Conservation (phyloP, 2,329 filamentous ascomycete species). For the Alternaria conjuncta region DNA sequence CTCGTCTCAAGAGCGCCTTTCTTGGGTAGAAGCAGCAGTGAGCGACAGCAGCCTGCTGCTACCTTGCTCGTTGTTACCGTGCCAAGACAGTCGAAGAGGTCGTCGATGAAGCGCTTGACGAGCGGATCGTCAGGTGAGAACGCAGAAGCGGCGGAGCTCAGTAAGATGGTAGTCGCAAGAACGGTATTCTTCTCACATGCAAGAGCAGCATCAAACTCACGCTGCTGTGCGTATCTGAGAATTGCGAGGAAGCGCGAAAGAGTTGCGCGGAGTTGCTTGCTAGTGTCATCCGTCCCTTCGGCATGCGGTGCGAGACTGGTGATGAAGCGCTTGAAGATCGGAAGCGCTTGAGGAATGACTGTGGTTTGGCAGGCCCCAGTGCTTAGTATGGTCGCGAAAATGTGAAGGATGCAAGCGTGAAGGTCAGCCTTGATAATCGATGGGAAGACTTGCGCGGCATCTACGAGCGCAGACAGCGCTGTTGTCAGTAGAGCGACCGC, state of each 20-base stretch:
- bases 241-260: slow-evolving; percentile 83
- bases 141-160: slow-evolving; percentile 78
- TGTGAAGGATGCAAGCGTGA: slow-evolving; percentile 95
- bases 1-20: slow-evolving; percentile 57
- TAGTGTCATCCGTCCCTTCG: slow-evolving; percentile 59
- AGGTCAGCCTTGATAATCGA: slow-evolving; percentile 95
- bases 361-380: slow-evolving; percentile 86
- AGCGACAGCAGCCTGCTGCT: slow-evolving; percentile 86
- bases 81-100: slow-evolving; percentile 82
- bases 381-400: slow-evolving; percentile 90
- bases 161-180: slow-evolving; percentile 84
- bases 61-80: slow-evolving; percentile 86
- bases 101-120: slow-evolving; percentile 75
- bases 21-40: slow-evolving; percentile 72
- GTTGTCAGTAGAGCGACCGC: slow-evolving; percentile 79
- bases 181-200: slow-evolving; percentile 92
- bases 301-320: slow-evolving; percentile 66
- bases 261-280: slow-evolving; percentile 78
- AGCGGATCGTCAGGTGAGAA: slow-evolving; percentile 78
- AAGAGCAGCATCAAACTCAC: slow-evolving; percentile 77
- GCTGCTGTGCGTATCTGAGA: slow-evolving; percentile 75
- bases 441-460: slow-evolving; percentile 94
- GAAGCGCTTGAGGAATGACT: slow-evolving; percentile 87
- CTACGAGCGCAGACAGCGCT: slow-evolving; percentile 85
- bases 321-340: slow-evolving; percentile 91